Evolutionary conservation across 495 filamentous ascomycete genomes (phyloP), one percentile per base, ranked within the genome.

Genomic region (Pyronema domesticum): DNA sequence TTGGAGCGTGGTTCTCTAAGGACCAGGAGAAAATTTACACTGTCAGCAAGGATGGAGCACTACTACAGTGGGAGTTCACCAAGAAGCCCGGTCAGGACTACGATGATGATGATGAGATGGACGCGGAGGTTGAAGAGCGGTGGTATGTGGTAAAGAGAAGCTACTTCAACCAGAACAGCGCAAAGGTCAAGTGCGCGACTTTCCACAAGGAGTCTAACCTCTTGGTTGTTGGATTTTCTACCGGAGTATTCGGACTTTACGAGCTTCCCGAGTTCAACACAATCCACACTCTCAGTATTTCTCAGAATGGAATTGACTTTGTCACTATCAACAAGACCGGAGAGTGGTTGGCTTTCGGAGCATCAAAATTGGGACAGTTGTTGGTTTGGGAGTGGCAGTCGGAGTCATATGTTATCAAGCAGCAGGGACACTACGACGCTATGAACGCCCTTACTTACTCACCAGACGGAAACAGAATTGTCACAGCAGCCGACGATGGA

Each of bases 371-470:
- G 23, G 91, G 91, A 10, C 91, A 98, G 58, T 71, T 98, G 11
- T 74, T 98, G 37, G 93, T 98, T 19, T 98, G 91, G 91, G 91
- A 98, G 68, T 96, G 93, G 93, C 93, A 96, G 63, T 96, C 93
- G 1, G 91, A 98, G 67, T 95, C 93, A n/a, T 96, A 96, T 68
- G 89, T 98, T 54, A 69, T 98, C 36, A 98, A 96, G 68, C 91
- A 98, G 63, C 91, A 96, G 68, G 89, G 89, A 0, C 91, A 98
- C 68, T 85, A 93, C 47, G 93, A 98, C 64, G 81, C 86, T n/a
- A 86, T 95, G 80, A 96, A 95, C 68, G 73, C 89, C 7, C 72
- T 98, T 6, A 81, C 80, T 10, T 96, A 96, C 68, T 93, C 93
- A 5, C 88, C 89, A 0, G 89, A 95, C 60, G 89, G 91, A 7